phyloP scores from a whole-genome alignment of 768 basidiomycete genomes.

The Russula earlei region DNA sequence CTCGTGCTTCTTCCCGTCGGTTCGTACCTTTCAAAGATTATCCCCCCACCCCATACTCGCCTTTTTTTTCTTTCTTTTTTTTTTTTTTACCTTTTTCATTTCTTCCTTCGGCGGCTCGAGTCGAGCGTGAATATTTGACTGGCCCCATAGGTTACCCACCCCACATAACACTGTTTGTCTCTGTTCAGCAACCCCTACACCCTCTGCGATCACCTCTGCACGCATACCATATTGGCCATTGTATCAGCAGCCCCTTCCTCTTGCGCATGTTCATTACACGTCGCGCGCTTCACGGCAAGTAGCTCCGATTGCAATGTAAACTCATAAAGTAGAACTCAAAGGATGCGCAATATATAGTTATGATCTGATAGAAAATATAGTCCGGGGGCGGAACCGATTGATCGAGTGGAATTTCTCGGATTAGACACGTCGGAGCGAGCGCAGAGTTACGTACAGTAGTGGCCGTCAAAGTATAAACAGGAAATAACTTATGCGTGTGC shows the following conservation, averaged over 20 bases:
- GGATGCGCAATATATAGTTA: constrained; percentile 4
- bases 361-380: background rate
- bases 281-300: background rate
- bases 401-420: background rate
- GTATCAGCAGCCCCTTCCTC: constrained; percentile 10
- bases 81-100: background rate
- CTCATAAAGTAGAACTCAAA: constrained; percentile 15
- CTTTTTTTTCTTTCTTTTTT: background rate
- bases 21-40: too few relatives aligned
- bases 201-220: constrained; percentile 12
- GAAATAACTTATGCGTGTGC: constrained; percentile 20
- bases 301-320: constrained; percentile 17
- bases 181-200: constrained; percentile 3
- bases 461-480: constrained; percentile 17
- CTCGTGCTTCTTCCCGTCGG: constrained; percentile 25
- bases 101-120: background rate
- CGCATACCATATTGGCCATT: constrained; percentile 16
- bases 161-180: background rate
- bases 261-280: background rate
- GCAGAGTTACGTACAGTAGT: constrained; percentile 9
- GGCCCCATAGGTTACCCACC: constrained; percentile 11
- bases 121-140: constrained; percentile 3
- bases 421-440: background rate
- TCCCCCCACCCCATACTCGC: constrained; percentile 1
- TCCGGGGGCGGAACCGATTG: too few relatives aligned